Conservation (phyloP, 2,329 filamentous ascomycete species). For the Aureobasidium sp. region DNA sequence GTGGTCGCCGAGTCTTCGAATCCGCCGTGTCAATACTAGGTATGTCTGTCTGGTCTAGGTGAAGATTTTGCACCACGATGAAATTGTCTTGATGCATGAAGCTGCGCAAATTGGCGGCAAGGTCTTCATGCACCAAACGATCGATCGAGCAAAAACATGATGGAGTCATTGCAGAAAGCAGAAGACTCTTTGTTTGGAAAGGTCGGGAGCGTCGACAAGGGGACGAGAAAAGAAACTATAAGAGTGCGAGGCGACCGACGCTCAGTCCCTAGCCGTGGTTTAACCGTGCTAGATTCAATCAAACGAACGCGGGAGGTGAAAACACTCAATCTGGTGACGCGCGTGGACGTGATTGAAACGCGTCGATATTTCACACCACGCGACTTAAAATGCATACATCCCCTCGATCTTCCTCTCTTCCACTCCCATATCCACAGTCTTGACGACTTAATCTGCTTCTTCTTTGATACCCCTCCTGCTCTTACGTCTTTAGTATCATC, state of each 20-base stretch:
- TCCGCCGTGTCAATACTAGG: conserved; percentile 51
- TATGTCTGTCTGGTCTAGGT: background rate
- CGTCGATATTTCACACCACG: background rate
- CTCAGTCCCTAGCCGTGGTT: no score
- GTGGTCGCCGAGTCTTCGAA: conserved; percentile 82
- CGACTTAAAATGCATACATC: background rate
- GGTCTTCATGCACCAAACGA: background rate
- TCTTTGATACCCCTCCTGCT: conserved; percentile 14
- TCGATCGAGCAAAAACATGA: background rate
- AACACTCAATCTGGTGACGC: no score
- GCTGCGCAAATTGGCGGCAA: conserved; percentile 4
- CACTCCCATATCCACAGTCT: conserved; percentile 5
- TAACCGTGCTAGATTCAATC: no score
- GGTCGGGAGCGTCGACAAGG: conserved; percentile 7
- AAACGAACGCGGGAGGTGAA: no score
- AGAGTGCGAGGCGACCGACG: background rate
- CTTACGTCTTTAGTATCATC: conserved; percentile 4
- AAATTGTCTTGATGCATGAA: background rate
- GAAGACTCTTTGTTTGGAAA: background rate
- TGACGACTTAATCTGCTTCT: conserved; percentile 15
- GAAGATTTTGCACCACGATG: background rate
- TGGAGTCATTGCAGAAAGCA: background rate
- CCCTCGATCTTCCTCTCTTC: background rate
- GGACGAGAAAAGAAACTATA: conserved; percentile 8
- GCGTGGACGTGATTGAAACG: no score